Conservation (phyloP, 345 rosid genomes). For the Acer yangbiense region DNA sequence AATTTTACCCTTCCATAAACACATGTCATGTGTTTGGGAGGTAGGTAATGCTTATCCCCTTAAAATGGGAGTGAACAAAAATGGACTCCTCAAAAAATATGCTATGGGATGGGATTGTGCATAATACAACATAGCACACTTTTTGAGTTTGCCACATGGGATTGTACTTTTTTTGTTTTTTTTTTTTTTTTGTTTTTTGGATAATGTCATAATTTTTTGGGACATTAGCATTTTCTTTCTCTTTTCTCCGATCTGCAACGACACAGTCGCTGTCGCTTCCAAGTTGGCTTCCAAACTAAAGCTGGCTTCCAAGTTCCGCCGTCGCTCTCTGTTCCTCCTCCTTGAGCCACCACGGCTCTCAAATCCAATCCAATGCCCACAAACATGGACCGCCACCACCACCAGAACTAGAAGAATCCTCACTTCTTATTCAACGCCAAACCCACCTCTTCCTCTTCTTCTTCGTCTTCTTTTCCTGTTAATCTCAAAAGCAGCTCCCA, state of each 20-base stretch:
- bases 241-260: slow-evolving; percentile 5
- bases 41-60: too few species aligned
- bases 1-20: too few species aligned
- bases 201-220: too few species aligned
- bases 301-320: slow-evolving; percentile 34
- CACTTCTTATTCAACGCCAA: slow-evolving; percentile 15
- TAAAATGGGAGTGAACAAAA: too few species aligned
- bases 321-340: slow-evolving; percentile 24
- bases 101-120: too few species aligned
- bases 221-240: background rate
- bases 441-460: slow-evolving; percentile 26
- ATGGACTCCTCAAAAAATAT: too few species aligned
- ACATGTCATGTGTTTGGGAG: too few species aligned
- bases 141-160: too few species aligned
- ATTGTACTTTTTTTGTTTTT: too few species aligned
- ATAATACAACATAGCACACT: too few species aligned
- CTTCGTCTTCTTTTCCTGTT: slow-evolving; percentile 43
- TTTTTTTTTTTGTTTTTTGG: too few species aligned
- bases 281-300: slow-evolving; percentile 13
- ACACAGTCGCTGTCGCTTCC: too few species aligned
- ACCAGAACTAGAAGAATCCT: slow-evolving; percentile 10
- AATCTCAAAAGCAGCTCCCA: slow-evolving; percentile 33
- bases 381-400: slow-evolving; percentile 12
- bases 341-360: slow-evolving; percentile 40
- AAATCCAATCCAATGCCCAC: slow-evolving; percentile 35